Percentiles rank a stretch among this genome's conserved stretches.
Evolutionary conservation across 108 stramenopile species (phyloP).

Genomic region (Pelagomonas calceolata): DNA sequence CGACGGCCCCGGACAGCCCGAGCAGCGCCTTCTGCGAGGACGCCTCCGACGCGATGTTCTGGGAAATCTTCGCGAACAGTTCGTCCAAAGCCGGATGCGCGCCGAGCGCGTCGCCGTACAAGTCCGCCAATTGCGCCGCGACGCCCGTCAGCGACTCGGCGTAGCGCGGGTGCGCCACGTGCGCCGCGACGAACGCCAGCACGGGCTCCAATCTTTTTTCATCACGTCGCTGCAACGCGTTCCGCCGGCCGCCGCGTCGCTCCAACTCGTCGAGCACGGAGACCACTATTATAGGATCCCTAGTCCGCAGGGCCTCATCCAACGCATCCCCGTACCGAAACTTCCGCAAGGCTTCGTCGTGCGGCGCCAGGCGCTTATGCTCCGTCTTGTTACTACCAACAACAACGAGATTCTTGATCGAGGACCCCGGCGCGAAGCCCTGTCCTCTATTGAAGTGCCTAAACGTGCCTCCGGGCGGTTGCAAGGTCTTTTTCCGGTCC

Average conservation of each 20-base stretch:
- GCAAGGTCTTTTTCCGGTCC: neutral
- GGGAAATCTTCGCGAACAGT: slow-evolving; percentile 12
- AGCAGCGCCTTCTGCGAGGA: slow-evolving; percentile 11
- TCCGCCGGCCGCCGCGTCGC: slow-evolving; percentile 15
- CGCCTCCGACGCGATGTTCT: slow-evolving; percentile 8
- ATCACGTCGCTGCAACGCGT: slow-evolving; percentile 21
- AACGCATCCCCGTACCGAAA: slow-evolving; percentile 30
- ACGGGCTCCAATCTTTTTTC: slow-evolving; percentile 23
- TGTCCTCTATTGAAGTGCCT: slow-evolving; percentile 14
- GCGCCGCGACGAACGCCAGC: slow-evolving; percentile 19
- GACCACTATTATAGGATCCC: slow-evolving; percentile 14
- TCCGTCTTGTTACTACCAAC: neutral
- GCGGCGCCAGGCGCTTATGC: slow-evolving; percentile 9
- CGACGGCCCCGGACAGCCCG: slow-evolving; percentile 20
- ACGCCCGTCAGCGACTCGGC: slow-evolving; percentile 7
- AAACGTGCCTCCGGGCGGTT: slow-evolving; percentile 3
- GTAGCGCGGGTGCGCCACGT: slow-evolving; percentile 26
- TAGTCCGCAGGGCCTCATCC: slow-evolving; percentile 16
- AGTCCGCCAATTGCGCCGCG: slow-evolving; percentile 8
- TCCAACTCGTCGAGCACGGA: slow-evolving; percentile 24
- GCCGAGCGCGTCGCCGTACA: slow-evolving; percentile 19
- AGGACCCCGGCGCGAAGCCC: neutral
- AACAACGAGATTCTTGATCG: neutral
- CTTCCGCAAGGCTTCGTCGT: slow-evolving; percentile 12
- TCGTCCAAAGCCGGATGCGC: slow-evolving; percentile 7